Conservation (phyloP, 768 basidiomycete genomes). For the Tylopilus sp. region DNA sequence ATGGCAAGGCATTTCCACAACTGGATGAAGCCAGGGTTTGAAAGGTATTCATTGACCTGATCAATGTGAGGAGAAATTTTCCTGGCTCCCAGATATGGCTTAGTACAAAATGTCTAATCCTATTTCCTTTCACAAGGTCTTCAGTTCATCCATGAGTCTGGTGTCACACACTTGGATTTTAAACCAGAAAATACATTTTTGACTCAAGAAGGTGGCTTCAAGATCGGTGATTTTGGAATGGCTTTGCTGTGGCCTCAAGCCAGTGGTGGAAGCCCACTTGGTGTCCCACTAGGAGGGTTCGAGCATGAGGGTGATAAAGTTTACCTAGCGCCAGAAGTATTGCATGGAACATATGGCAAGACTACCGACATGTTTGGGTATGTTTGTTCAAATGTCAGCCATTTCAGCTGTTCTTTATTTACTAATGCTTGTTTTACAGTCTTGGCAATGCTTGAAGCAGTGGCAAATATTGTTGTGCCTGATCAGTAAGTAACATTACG, state of each 20-base stretch:
- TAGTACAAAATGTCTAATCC: constrained; percentile 26
- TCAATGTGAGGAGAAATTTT: constrained; percentile 58
- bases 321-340: constrained; percentile 94
- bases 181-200: constrained; percentile 98
- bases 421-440: constrained; percentile 41
- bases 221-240: constrained; percentile 99
- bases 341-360: constrained; percentile 87
- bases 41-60: constrained; percentile 92
- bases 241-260: constrained; percentile 88
- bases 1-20: constrained; percentile 77
- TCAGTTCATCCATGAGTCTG: constrained; percentile 82
- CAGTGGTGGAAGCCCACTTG: constrained; percentile 34
- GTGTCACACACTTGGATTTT: constrained; percentile 91
- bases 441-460: constrained; percentile 94
- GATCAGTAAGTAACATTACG: constrained; percentile 89
- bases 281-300: constrained; percentile 46
- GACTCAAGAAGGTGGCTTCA: constrained; percentile 81
- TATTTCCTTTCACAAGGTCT: constrained; percentile 56
- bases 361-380: constrained; percentile 97
- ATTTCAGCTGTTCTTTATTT: neutral
- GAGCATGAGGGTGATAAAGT: constrained; percentile 97
- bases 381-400: constrained; percentile 29
- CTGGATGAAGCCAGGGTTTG: constrained; percentile 92
- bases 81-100: constrained; percentile 20
- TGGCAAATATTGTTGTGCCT: constrained; percentile 94